These are phyloP conservation scores for Aureobasidium lini DNA, from an alignment of 2,329 filamentous ascomycete genomes.

Conservation along the genomic window DNA sequence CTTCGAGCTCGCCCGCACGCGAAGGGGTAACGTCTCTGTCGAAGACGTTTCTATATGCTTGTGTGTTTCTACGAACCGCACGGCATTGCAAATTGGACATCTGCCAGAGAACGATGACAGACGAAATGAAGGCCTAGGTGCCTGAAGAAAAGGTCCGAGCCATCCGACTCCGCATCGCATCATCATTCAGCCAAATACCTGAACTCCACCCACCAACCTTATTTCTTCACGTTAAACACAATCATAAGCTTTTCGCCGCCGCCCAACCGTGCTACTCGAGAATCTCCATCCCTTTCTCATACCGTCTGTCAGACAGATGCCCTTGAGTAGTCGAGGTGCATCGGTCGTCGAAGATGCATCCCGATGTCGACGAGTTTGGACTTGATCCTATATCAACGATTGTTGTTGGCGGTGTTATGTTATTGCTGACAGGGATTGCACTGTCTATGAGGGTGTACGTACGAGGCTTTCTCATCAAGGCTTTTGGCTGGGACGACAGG, in stretches of 20 bases:
- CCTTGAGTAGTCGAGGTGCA: not conserved
- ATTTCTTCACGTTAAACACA: not conserved
- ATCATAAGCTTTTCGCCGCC: constrained; percentile 2
- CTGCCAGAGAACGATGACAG: not conserved
- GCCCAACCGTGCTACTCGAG: not conserved
- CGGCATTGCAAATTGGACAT: not conserved
- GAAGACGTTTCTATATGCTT: not conserved
- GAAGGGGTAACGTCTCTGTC: not conserved
- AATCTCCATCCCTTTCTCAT: not conserved
- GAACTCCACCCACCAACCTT: not conserved
- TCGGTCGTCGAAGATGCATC: constrained; percentile 6
- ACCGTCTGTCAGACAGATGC: not conserved
- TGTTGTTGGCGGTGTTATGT: not conserved
- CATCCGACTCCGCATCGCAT: not conserved
- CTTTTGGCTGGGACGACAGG: constrained; percentile 16
- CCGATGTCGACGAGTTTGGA: constrained; percentile 5
- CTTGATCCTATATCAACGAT: constrained; percentile 2
- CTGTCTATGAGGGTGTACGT: constrained; percentile 14
- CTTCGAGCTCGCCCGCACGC: not conserved
- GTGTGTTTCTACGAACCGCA: not conserved
- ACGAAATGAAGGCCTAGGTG: not conserved
- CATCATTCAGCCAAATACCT: not conserved
- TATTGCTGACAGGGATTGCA: constrained; percentile 12
- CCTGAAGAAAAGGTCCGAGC: not conserved
- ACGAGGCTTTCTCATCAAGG: constrained; percentile 12